phyloP scores from a whole-genome alignment of 352 stramenopile species.

The Pythium insidiosum region DNA sequence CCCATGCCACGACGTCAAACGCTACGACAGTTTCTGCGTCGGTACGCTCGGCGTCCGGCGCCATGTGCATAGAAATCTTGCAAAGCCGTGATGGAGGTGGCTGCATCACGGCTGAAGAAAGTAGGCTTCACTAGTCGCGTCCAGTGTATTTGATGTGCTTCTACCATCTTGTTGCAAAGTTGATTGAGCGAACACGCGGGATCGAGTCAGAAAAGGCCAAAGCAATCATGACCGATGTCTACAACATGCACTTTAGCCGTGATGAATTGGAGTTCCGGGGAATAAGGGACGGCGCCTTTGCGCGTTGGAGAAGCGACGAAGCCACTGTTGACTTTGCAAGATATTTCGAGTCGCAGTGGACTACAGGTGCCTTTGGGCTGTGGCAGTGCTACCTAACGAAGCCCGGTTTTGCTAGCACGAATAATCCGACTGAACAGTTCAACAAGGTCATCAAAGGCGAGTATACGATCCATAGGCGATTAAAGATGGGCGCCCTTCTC shows the following conservation, averaged over 20 bases:
- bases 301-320: neutral
- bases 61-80: no score
- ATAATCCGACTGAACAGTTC: constrained; percentile 11
- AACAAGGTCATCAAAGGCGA: constrained; percentile 15
- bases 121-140: no score
- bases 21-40: no score
- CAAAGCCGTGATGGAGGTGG: no score
- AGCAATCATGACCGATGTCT: constrained; percentile 2
- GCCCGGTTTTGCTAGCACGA: constrained; percentile 7
- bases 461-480: constrained; percentile 4
- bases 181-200: constrained; percentile 2
- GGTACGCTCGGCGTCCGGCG: no score
- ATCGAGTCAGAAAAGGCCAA: constrained; percentile 3
- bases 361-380: neutral
- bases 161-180: constrained; percentile 13
- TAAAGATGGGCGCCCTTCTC: constrained; percentile 6
- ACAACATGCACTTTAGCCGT: constrained; percentile 14
- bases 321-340: constrained; percentile 1
- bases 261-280: neutral
- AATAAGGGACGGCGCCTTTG: neutral
- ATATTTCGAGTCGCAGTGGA: constrained; percentile 10
- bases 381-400: constrained; percentile 12
- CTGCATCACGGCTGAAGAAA: no score
- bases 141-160: constrained; percentile 14
- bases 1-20: no score